Evolutionary conservation across 768 basidiomycete species (phyloP).

Genomic region (Termitomyces sp.): DNA sequence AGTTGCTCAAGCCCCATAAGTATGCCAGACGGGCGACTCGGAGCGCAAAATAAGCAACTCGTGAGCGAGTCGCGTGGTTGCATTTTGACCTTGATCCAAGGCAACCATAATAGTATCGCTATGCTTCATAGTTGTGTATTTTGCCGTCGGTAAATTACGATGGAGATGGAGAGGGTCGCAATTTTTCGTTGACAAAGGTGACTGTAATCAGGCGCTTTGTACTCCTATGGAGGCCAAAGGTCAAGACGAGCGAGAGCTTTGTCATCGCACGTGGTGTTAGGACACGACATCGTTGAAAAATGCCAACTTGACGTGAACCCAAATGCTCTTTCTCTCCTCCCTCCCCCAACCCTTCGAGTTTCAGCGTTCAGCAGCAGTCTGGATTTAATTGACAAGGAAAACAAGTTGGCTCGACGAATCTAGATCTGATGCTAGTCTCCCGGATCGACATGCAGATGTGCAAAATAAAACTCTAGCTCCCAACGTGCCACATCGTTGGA

Average conservation of each 20-base stretch:
- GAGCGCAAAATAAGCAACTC: neutral
- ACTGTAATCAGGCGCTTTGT: too few relatives aligned
- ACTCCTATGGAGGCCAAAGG: too few relatives aligned
- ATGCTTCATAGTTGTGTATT: too few relatives aligned
- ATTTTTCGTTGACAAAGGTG: too few relatives aligned
- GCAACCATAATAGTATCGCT: neutral
- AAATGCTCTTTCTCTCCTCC: neutral
- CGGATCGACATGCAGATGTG: neutral
- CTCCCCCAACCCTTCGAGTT: neutral
- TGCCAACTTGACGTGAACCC: too few relatives aligned
- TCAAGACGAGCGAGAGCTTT: neutral
- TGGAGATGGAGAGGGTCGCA: too few relatives aligned
- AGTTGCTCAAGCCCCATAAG: neutral
- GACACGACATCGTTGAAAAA: too few relatives aligned
- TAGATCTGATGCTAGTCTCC: neutral
- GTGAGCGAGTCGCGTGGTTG: neutral
- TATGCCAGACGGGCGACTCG: neutral
- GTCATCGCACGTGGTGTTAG: neutral
- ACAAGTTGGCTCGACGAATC: neutral
- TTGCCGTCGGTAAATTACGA: too few relatives aligned
- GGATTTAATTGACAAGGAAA: neutral
- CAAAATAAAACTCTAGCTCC: neutral
- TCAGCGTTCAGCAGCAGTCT: neutral
- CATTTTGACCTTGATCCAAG: neutral
- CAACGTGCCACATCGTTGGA: neutral